A percentile compares a stretch with the other conserved stretches of the same genome.
These are phyloP conservation scores for Aspergillus cristatus DNA, from an alignment of 495 filamentous ascomycete genomes.

Conservation along the genomic window DNA sequence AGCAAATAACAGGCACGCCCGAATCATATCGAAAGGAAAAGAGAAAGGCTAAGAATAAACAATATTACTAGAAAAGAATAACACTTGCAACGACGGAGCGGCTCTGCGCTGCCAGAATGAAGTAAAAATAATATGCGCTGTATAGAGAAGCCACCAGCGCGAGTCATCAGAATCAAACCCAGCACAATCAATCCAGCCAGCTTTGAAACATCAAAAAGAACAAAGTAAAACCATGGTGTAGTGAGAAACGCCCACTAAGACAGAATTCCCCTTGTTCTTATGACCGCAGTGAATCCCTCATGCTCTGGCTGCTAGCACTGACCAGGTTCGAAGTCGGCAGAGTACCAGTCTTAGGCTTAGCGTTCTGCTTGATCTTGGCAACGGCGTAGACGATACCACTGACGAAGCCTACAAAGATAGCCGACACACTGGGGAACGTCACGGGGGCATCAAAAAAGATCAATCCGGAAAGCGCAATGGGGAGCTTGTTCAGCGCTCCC, in stretches of 20 bases:
- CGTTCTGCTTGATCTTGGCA: conserved; percentile 78
- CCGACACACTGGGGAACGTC: conserved; percentile 84
- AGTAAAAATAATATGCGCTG: too few relatives aligned
- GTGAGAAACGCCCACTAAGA: neutral
- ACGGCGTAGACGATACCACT: conserved; percentile 89
- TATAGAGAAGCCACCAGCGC: too few relatives aligned
- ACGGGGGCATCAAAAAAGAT: conserved; percentile 93
- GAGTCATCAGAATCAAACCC: too few relatives aligned
- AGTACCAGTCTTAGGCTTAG: conserved; percentile 48
- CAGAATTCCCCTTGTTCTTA: conserved; percentile 7
- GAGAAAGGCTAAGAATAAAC: too few relatives aligned
- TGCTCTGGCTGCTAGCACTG: conserved; percentile 88
- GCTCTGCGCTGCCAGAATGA: too few relatives aligned
- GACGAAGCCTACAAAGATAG: conserved; percentile 82
- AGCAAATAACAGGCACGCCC: too few relatives aligned
- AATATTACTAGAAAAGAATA: too few relatives aligned
- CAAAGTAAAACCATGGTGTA: too few relatives aligned
- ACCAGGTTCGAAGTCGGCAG: conserved; percentile 64
- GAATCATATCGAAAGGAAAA: too few relatives aligned
- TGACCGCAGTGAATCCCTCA: conserved; percentile 69
- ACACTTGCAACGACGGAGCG: too few relatives aligned
- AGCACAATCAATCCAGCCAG: too few relatives aligned
- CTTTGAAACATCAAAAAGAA: too few relatives aligned
- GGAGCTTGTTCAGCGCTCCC: conserved; percentile 94
- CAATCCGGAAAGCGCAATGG: conserved; percentile 81